These are phyloP conservation scores for Suhomyces yuchorum DNA, from an alignment of 1,139 yeast genomes.

Conservation along the genomic window DNA sequence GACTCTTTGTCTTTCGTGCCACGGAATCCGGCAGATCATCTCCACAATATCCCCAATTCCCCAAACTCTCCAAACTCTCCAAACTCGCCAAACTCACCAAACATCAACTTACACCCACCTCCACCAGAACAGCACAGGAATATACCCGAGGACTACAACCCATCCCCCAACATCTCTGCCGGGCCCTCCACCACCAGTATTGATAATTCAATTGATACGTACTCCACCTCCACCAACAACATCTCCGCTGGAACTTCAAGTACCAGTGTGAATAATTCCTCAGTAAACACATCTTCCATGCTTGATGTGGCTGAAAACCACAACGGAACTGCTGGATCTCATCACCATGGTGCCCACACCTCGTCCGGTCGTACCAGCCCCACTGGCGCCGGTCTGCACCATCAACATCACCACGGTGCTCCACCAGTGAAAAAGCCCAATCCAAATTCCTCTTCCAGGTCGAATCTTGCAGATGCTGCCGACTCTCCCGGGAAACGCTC, in stretches of 20 bases:
- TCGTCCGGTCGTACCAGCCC: conserved; percentile 1
- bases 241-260: not conserved
- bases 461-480: not conserved
- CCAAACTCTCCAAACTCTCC: no score
- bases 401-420: not conserved
- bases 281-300: not conserved
- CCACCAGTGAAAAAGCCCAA: not conserved
- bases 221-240: not conserved
- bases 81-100: not conserved
- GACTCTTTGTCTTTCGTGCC: not conserved
- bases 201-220: not conserved
- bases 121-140: not conserved
- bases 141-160: not conserved
- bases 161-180: not conserved
- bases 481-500: not conserved
- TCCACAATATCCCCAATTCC: not conserved
- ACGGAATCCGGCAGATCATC: not conserved
- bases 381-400: not conserved
- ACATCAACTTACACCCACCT: not conserved
- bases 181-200: not conserved
- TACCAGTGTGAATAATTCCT: not conserved
- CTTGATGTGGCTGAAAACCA: not conserved
- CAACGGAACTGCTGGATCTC: not conserved
- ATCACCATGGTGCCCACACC: not conserved
- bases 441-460: not conserved